Evolutionary conservation across 164 flowering plant genomes (phyloP).

Genomic region (Magnolia officinalis): DNA sequence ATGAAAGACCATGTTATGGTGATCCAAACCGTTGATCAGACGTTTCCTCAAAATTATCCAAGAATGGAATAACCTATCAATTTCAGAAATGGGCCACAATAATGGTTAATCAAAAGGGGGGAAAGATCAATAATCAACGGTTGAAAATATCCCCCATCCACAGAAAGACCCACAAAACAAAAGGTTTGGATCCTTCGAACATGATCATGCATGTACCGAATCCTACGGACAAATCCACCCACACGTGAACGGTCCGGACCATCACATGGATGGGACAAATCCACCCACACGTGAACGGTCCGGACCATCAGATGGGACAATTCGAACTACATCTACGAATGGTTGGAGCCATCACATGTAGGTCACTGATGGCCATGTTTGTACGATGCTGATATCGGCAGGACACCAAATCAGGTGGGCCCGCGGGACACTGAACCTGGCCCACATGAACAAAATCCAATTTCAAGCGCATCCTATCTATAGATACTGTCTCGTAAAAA

Average conservation of each 20-base stretch:
- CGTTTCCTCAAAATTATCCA: no score
- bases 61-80: no score
- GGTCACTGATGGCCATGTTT: neutral
- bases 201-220: no score
- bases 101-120: no score
- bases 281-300: neutral
- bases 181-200: no score
- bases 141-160: no score
- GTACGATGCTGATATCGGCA: neutral
- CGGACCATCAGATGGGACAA: neutral
- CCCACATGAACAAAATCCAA: neutral
- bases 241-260: neutral
- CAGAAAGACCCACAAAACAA: no score
- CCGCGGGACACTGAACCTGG: neutral
- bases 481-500: neutral
- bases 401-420: neutral
- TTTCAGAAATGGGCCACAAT: no score
- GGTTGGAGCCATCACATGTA: neutral
- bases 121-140: no score
- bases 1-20: no score
- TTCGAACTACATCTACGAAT: neutral
- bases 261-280: neutral
- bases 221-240: neutral
- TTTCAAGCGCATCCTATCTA: neutral
- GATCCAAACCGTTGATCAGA: no score